Evolutionary conservation across 1,284 basidiomycete species (phyloP).

Genomic region (Puccinia hordei): DNA sequence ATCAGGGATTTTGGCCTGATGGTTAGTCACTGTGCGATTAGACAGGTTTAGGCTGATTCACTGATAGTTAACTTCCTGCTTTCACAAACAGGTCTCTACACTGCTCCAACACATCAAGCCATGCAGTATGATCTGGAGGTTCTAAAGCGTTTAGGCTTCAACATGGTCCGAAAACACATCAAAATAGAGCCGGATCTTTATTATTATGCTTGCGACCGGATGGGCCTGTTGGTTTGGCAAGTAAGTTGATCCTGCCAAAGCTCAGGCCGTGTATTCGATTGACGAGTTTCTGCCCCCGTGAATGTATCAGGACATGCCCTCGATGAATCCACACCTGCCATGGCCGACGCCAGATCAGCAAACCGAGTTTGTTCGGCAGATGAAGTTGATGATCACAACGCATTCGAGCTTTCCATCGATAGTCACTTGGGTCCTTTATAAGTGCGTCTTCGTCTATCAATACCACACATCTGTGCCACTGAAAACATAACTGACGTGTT

Average conservation of each 20-base stretch:
- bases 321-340: conserved; percentile 2
- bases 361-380: conserved; percentile 40
- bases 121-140: conserved; percentile 48
- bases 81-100: conserved; percentile 35
- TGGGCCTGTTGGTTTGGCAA: conserved; percentile 51
- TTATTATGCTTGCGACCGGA: conserved; percentile 49
- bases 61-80: neutral
- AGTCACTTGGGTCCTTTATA: conserved; percentile 41
- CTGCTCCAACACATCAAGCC: conserved; percentile 48
- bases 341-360: conserved; percentile 24
- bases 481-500: neutral
- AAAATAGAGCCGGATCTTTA: conserved; percentile 51
- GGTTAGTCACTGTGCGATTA: conserved; percentile 7
- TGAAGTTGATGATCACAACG: conserved; percentile 29
- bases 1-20: conserved; percentile 52
- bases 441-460: neutral
- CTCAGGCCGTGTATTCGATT: neutral
- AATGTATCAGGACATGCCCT: conserved; percentile 38
- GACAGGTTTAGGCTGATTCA: neutral
- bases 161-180: conserved; percentile 51
- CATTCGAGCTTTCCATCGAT: conserved; percentile 42
- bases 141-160: conserved; percentile 51
- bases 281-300: neutral
- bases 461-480: neutral
- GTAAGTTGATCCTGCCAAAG: neutral